These are phyloP conservation scores for Rhinocladiella similis DNA, from an alignment of 2,329 filamentous ascomycete species.

Conservation along the genomic window DNA sequence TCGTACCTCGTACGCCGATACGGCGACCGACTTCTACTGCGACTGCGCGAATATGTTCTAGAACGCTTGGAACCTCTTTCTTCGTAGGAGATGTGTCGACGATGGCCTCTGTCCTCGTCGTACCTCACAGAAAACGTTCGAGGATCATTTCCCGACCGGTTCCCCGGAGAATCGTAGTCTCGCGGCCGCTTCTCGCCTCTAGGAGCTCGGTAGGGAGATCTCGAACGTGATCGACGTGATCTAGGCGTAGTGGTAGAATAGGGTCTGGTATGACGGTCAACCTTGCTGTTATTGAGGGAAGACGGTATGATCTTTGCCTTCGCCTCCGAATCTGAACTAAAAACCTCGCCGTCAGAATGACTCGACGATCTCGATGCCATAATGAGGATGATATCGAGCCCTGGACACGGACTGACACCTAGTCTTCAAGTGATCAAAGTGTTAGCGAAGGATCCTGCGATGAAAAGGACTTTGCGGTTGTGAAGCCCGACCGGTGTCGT, in stretches of 20 bases:
- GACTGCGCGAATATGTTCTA: constrained; percentile 43
- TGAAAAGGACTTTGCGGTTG: constrained; percentile 25
- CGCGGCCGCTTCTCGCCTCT: constrained; percentile 45
- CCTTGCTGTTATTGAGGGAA: constrained; percentile 73
- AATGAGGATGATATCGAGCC: constrained; percentile 29
- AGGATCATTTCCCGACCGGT: constrained; percentile 32
- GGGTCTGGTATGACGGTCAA: constrained; percentile 91
- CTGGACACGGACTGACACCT: constrained; percentile 26
- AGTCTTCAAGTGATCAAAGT: constrained; percentile 28
- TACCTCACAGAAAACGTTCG: constrained; percentile 39
- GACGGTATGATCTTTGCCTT: constrained; percentile 86
- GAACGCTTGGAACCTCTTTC: constrained; percentile 49
- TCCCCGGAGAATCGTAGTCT: constrained; percentile 38
- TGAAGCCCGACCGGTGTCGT: constrained; percentile 33
- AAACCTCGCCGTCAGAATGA: constrained; percentile 85
- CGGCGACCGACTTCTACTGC: constrained; percentile 42
- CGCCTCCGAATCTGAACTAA: constrained; percentile 68
- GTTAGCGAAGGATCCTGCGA: constrained; percentile 30
- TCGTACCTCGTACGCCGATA: constrained; percentile 34
- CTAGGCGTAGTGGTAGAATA: constrained; percentile 46
- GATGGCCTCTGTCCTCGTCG: constrained; percentile 41
- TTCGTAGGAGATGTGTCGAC: constrained; percentile 46
- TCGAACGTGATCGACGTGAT: constrained; percentile 38
- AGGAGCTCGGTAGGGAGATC: constrained; percentile 43
- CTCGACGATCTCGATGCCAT: constrained; percentile 59